These are phyloP conservation scores for Nyctanthes arbortristis DNA, from an alignment of 257 asterid genomes.

Conservation along the genomic window DNA sequence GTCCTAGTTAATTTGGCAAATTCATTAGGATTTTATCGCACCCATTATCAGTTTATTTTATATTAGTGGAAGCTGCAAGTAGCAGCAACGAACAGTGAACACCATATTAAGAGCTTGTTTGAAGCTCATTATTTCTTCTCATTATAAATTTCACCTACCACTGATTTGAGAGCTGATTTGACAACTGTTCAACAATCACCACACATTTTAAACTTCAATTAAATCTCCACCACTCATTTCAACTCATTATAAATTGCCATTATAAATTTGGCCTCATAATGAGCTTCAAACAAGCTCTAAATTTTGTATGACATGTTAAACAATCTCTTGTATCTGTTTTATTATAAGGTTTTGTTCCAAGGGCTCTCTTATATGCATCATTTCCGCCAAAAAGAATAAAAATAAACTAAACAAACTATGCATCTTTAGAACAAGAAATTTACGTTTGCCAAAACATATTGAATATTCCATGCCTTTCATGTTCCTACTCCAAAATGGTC, in stretches of 20 bases:
- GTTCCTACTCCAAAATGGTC: neutral
- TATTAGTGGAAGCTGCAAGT: neutral
- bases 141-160: no score
- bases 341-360: neutral
- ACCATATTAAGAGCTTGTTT: no score
- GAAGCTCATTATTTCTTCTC: no score
- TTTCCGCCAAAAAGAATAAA: no score
- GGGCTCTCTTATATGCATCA: neutral
- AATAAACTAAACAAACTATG: no score
- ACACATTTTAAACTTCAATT: no score
- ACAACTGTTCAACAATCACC: no score
- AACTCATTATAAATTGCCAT: no score
- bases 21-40: neutral
- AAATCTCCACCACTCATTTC: no score
- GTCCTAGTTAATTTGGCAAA: neutral
- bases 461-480: neutral
- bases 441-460: conserved; percentile 3
- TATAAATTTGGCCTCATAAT: no score
- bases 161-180: no score
- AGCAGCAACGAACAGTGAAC: neutral
- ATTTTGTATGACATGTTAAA: neutral
- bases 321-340: neutral
- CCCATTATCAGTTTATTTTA: neutral
- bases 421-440: conserved; percentile 4
- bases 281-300: no score